These are phyloP conservation scores for Ulvella scutata DNA, from an alignment of 139 green algal genomes.

Conservation along the genomic window DNA sequence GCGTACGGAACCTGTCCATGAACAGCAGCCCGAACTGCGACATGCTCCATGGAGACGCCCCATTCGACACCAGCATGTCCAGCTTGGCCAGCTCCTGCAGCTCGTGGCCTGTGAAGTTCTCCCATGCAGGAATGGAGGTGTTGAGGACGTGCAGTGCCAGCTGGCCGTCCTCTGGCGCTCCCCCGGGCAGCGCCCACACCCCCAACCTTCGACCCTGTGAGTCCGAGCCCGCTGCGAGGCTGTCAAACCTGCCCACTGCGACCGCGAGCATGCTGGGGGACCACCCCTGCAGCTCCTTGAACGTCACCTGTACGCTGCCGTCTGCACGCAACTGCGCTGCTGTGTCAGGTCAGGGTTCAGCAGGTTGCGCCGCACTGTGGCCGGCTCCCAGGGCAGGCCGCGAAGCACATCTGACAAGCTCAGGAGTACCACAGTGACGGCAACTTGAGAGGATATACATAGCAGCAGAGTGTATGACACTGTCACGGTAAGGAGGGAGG, in stretches of 20 bases:
- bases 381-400: no score
- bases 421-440: no score
- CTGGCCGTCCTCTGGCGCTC: not conserved
- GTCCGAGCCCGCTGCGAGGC: not conserved
- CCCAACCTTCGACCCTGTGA: not conserved
- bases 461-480: no score
- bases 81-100: not conserved
- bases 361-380: not conserved
- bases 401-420: no score
- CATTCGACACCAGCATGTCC: not conserved
- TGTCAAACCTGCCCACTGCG: not conserved
- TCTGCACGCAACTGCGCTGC: no score
- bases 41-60: not conserved
- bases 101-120: not conserved
- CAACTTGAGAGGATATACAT: no score
- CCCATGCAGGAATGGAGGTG: not conserved
- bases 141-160: not conserved
- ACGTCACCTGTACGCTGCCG: not conserved
- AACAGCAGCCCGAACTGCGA: not conserved
- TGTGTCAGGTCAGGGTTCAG: no score
- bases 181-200: not conserved
- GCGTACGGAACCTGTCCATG: conserved; percentile 1
- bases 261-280: not conserved
- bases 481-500: not conserved
- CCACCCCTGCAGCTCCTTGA: not conserved